A percentile compares a stretch with the other conserved stretches of the same genome.
Conservation (phyloP, 2,329 filamentous ascomycete species). For the Botrytis sinoallii region DNA sequence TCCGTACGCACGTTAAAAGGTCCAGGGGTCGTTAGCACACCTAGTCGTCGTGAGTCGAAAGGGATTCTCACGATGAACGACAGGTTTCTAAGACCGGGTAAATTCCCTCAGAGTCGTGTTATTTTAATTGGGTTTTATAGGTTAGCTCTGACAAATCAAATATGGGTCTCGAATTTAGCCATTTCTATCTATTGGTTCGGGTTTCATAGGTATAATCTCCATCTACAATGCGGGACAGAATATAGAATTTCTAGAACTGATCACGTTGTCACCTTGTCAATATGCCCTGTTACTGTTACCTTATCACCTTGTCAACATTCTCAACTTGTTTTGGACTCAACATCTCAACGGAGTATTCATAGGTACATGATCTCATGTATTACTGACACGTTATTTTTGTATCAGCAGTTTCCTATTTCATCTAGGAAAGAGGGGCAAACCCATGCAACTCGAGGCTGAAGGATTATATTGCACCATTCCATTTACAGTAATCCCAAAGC, state of each 20-base stretch:
- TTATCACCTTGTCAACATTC: background rate
- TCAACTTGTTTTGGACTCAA: constrained; percentile 3
- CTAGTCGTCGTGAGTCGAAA: background rate
- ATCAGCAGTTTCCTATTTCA: constrained; percentile 1
- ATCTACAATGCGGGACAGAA: background rate
- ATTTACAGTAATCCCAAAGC: background rate
- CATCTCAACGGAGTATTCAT: background rate
- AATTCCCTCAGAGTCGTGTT: background rate
- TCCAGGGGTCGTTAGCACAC: background rate
- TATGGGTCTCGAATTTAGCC: background rate
- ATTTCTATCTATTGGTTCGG: constrained; percentile 5
- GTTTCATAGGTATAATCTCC: background rate
- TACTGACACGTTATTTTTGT: constrained; percentile 1
- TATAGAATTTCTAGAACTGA: constrained; percentile 4
- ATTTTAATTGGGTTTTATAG: background rate
- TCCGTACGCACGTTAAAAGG: background rate
- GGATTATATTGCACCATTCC: constrained; percentile 10
- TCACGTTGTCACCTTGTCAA: background rate
- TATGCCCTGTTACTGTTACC: background rate
- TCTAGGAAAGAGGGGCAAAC: background rate
- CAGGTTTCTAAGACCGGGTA: background rate
- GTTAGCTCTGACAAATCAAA: constrained; percentile 9
- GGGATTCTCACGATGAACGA: constrained; percentile 1
- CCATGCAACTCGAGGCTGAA: constrained; percentile 6
- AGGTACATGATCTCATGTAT: constrained; percentile 1